Base-by-base conservation (phyloP, 192 early-diverging fungal species). In the Coemansia umbellata region DNA sequence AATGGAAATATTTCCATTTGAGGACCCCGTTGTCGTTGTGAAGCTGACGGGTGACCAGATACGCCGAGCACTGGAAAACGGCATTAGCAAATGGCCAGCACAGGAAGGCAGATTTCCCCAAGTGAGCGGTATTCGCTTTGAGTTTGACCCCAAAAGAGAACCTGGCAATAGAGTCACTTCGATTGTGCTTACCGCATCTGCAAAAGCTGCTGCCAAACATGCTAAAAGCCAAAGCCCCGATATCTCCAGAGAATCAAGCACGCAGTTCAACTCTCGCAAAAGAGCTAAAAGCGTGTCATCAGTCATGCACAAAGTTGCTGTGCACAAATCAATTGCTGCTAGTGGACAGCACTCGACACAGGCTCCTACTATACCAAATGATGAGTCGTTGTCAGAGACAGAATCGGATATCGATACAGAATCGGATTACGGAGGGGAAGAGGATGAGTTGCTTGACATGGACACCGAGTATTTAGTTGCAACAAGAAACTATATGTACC, bases 51-150 rank as follows among this genome's bases (percentile, higher is more conserved):
- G 86, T 5, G 66, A 74, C 23, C 81, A 86, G 53, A 54, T 86
- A 41, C 78, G 79, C 43, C 74, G 78, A 8, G 86, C 82, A 0
- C 51, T 88, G 26, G 85, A 88, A 49, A 86, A 81, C 53, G 69
- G 78, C 33, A 67, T 88, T 19, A 82, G 82, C 41, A 81, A 79
- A 70, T 82, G 78, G 60, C 86, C 86, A 6, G 81, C 77, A 14
- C 83, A 85, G 47, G 86, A 88, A 26, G 86, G 86, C 7, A 53
- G 86, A 23, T 87, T 88, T 42, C 86, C 85, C 5, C 80, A 86
- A 31, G 60, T 86, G 21, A 82, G 82, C 45, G 86, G 86, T 0
- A 37, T 88, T 10, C 68, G 80, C 23, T 63, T 85, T 14, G 75
- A 69, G 57, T 88, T 82, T 69, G 78, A 85, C 26, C 78, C 84